A percentile compares a stretch with the other conserved stretches of the same genome.
Conservation (phyloP, 148 eudicot species). For the Fagopyrum tataricum region DNA sequence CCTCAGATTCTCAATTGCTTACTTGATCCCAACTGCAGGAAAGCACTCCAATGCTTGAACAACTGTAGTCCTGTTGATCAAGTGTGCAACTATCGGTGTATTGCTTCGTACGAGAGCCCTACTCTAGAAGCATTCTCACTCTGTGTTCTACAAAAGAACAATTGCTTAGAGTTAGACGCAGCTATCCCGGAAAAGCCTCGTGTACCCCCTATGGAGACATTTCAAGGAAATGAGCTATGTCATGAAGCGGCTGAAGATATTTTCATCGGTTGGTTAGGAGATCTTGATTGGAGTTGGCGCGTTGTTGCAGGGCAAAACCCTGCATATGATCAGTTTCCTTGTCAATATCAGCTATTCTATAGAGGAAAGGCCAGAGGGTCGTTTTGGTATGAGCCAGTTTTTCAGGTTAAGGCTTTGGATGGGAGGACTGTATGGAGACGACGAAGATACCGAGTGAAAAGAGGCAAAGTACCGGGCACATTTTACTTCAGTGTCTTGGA, state of each 20-base stretch:
- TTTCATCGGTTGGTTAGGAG: constrained; percentile 87
- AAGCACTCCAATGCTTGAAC: constrained; percentile 91
- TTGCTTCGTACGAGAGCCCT: constrained; percentile 85
- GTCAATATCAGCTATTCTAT: constrained; percentile 91
- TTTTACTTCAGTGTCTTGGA: constrained; percentile 88
- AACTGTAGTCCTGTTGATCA: constrained; percentile 95
- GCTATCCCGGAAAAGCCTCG: constrained; percentile 69
- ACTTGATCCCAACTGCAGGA: constrained; percentile 79
- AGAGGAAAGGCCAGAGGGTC: constrained; percentile 93
- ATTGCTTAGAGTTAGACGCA: constrained; percentile 77
- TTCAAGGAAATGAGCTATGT: constrained; percentile 42
- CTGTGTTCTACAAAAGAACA: constrained; percentile 85
- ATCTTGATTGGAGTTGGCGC: constrained; percentile 94
- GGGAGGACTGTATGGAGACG: constrained; percentile 81
- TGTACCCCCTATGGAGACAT: constrained; percentile 57
- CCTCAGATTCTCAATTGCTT: constrained; percentile 83
- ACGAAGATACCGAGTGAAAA: constrained; percentile 77
- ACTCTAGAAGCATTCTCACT: constrained; percentile 81
- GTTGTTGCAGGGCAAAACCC: constrained; percentile 97
- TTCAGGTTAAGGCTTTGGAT: constrained; percentile 80
- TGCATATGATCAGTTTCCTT: constrained; percentile 91
- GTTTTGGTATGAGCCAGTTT: constrained; percentile 94
- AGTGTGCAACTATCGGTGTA: constrained; percentile 89
- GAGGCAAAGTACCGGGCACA: constrained; percentile 59
- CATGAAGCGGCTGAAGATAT: constrained; percentile 90